Evolutionary conservation across 345 rosid genomes (phyloP).

Genomic region (Luvunga scandens): DNA sequence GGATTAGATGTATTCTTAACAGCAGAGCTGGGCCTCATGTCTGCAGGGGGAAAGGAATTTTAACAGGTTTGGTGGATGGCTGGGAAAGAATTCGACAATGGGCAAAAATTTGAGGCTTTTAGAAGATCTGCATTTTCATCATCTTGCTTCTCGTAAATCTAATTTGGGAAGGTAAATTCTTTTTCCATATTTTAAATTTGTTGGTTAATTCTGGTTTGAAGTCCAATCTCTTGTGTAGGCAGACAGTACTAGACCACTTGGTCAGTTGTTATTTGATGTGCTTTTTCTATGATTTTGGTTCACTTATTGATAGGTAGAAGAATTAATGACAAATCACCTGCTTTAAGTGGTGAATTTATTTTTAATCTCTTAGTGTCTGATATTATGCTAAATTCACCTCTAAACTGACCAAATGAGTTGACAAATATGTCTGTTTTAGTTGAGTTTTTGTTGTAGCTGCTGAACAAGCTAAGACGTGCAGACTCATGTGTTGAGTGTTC

Average conservation of each 20-base stretch:
- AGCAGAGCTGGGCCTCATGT: not conserved
- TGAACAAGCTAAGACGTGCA: not conserved
- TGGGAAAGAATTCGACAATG: constrained; percentile 88
- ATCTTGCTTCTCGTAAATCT: constrained; percentile 90
- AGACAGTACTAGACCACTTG: not conserved
- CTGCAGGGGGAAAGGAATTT: constrained; percentile 92
- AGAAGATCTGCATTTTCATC: constrained; percentile 89
- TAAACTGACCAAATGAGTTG: not conserved
- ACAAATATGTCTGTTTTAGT: not conserved
- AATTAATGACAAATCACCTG: not conserved
- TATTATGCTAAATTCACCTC: not conserved
- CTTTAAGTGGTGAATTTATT: not conserved
- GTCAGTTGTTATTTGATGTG: not conserved
- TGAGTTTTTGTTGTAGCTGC: not conserved
- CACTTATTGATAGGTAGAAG: not conserved
- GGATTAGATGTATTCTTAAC: not conserved
- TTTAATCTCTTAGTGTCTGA: not conserved
- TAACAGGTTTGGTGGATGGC: constrained; percentile 97
- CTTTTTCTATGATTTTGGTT: constrained; percentile 6
- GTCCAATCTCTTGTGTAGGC: not conserved
- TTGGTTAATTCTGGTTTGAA: not conserved
- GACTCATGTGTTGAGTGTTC: not conserved
- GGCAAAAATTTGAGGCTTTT: constrained; percentile 83
- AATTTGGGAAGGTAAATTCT: constrained; percentile 68
- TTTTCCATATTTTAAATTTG: not conserved